Evolutionary conservation across 2,329 filamentous ascomycete species (phyloP).

Genomic region (Penicillium sp.): DNA sequence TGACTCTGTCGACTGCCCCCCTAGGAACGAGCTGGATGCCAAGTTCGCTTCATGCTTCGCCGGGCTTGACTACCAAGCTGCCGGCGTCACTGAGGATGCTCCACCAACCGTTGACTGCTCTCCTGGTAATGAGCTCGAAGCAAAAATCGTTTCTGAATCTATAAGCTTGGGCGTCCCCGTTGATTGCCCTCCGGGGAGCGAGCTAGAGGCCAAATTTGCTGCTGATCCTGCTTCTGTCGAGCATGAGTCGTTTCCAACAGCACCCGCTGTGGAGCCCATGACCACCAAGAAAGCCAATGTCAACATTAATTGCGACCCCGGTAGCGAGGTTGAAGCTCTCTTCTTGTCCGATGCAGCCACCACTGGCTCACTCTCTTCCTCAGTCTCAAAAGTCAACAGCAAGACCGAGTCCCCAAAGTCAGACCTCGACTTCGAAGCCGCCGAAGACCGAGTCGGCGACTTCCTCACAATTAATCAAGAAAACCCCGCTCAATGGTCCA

Average conservation of each 20-base stretch:
- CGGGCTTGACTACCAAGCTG: neutral
- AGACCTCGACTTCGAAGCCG: neutral
- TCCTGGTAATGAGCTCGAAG: slow-evolving; percentile 11
- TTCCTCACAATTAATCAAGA: neutral
- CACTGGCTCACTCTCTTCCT: slow-evolving; percentile 3
- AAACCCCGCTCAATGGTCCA: neutral
- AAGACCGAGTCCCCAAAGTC: neutral
- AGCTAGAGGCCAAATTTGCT: slow-evolving; percentile 12
- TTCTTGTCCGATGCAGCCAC: slow-evolving; percentile 4
- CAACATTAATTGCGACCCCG: slow-evolving; percentile 9
- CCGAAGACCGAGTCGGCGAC: slow-evolving; percentile 11
- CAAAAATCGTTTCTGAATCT: slow-evolving; percentile 5
- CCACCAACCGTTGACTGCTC: slow-evolving; percentile 3
- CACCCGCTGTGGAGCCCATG: neutral
- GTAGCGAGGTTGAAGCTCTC: slow-evolving; percentile 12
- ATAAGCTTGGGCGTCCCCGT: neutral
- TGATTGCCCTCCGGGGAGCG: slow-evolving; percentile 17
- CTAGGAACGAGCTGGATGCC: slow-evolving; percentile 11
- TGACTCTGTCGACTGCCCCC: slow-evolving; percentile 8
- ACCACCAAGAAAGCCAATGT: neutral
- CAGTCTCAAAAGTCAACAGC: neutral
- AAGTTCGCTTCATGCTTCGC: slow-evolving; percentile 3
- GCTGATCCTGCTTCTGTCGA: neutral
- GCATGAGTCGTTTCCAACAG: neutral
- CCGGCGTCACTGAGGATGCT: neutral